phyloP scores from a whole-genome alignment of 306 rosid genomes.

The Betula pendula region DNA sequence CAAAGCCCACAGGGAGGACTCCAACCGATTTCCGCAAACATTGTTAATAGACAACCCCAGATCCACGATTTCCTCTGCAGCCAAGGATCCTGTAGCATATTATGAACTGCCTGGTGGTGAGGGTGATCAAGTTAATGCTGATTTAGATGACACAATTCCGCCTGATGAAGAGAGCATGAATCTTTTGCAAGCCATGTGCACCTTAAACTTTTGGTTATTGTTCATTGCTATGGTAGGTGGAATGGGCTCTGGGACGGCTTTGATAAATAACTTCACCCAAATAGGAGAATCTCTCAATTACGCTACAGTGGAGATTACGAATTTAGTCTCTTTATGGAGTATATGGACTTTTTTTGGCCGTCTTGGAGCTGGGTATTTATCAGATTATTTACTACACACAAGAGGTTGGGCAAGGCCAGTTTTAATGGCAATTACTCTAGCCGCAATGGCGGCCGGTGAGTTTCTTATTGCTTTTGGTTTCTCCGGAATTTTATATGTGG shows the following conservation, averaged over 20 bases:
- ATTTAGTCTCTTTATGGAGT: slow-evolving; percentile 82
- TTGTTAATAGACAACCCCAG: too few species aligned
- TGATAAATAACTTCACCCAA: slow-evolving; percentile 86
- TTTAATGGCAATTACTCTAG: slow-evolving; percentile 54
- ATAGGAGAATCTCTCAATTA: slow-evolving; percentile 81
- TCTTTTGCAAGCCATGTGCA: slow-evolving; percentile 57
- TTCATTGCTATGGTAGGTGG: slow-evolving; percentile 73
- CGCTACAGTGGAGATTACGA: slow-evolving; percentile 49
- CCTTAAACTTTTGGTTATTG: slow-evolving; percentile 76
- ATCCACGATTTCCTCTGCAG: too few species aligned
- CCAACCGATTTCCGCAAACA: too few species aligned
- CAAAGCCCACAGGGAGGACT: slow-evolving; percentile 54
- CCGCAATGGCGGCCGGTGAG: slow-evolving; percentile 63
- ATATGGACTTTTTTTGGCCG: slow-evolving; percentile 97
- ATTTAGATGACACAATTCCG: slow-evolving; percentile 22
- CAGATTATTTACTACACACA: slow-evolving; percentile 69
- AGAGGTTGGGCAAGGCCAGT: slow-evolving; percentile 76
- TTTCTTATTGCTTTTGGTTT: slow-evolving; percentile 65
- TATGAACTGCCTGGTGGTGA: slow-evolving; percentile 47
- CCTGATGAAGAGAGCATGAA: slow-evolving; percentile 46
- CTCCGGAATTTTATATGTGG: slow-evolving; percentile 64
- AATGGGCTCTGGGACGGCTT: slow-evolving; percentile 77
- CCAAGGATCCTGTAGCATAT: slow-evolving; percentile 33
- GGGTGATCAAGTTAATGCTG: slow-evolving; percentile 16
- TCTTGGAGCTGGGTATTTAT: slow-evolving; percentile 75